phyloP scores from a whole-genome alignment of 169 alveolate genomes.

The Plasmodium adleri region DNA sequence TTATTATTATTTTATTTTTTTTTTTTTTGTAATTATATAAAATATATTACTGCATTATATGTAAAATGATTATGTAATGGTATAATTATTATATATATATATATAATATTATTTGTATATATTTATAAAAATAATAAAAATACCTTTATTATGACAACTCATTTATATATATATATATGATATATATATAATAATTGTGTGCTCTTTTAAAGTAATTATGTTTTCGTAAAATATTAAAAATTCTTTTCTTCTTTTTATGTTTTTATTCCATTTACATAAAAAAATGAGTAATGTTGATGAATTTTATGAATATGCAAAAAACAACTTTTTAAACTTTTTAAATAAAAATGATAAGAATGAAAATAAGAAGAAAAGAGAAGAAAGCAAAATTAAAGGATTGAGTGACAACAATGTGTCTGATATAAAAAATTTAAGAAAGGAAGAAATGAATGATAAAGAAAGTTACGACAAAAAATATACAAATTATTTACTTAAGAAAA shows the following conservation, averaged over 20 bases:
- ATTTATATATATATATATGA: too few species aligned
- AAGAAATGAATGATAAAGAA: slow-evolving; percentile 57
- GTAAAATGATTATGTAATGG: too few species aligned
- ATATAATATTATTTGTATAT: too few species aligned
- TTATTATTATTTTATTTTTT: too few species aligned
- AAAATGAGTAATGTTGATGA: slow-evolving; percentile 72
- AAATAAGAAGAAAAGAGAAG: slow-evolving; percentile 6
- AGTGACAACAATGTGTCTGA: slow-evolving; percentile 26
- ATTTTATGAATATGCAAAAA: slow-evolving; percentile 76
- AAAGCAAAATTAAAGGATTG: slow-evolving; percentile 42
- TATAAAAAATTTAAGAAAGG: slow-evolving; percentile 40
- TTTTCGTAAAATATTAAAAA: not conserved
- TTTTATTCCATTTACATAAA: too few species aligned
- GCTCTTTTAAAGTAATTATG: too few species aligned
- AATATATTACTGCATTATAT: too few species aligned
- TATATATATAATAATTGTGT: too few species aligned
- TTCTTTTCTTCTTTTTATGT: not conserved
- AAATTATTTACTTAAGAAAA: slow-evolving; percentile 43
- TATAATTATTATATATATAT: too few species aligned
- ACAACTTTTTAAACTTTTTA: slow-evolving; percentile 64
- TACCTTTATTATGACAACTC: too few species aligned
- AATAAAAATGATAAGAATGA: slow-evolving; percentile 52
- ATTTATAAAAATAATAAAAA: too few species aligned
- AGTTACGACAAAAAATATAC: slow-evolving; percentile 50
- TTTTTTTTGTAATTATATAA: too few species aligned